phyloP scores from a whole-genome alignment of 352 stramenopile genomes.

The Pythium monospermum region DNA sequence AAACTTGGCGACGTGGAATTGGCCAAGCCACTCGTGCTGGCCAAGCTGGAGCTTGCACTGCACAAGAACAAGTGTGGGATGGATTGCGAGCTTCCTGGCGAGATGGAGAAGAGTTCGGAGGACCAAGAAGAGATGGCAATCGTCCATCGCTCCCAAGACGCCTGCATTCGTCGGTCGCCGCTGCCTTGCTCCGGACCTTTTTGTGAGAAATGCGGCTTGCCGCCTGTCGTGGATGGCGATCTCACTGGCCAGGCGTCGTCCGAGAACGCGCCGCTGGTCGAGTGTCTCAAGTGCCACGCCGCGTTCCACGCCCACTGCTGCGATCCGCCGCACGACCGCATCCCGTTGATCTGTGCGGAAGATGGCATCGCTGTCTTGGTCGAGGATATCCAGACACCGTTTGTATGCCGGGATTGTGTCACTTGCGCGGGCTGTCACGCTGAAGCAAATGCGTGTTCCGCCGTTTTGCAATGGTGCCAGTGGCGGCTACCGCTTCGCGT shows the following conservation, averaged over 20 bases:
- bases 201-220: slow-evolving; percentile 14
- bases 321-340: slow-evolving; percentile 59
- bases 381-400: slow-evolving; percentile 59
- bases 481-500: slow-evolving; percentile 65
- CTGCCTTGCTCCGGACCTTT: background rate
- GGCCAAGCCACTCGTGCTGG: background rate
- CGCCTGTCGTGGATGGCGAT: slow-evolving; percentile 19
- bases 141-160: slow-evolving; percentile 1
- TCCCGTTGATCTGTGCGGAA: slow-evolving; percentile 51
- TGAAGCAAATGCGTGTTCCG: background rate
- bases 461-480: slow-evolving; percentile 66
- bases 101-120: background rate
- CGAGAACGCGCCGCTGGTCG: slow-evolving; percentile 24
- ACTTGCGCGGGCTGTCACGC: slow-evolving; percentile 53
- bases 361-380: slow-evolving; percentile 48
- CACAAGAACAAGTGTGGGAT: background rate
- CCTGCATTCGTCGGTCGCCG: slow-evolving; percentile 5
- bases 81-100: too few species aligned
- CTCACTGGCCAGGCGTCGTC: background rate
- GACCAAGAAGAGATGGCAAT: slow-evolving; percentile 8
- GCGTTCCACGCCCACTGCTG: slow-evolving; percentile 71
- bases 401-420: slow-evolving; percentile 61
- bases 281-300: slow-evolving; percentile 46
- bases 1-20: background rate
- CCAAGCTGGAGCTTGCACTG: background rate